Conservation (phyloP, 148 eudicot genomes). For the Spergularia bocconei region DNA sequence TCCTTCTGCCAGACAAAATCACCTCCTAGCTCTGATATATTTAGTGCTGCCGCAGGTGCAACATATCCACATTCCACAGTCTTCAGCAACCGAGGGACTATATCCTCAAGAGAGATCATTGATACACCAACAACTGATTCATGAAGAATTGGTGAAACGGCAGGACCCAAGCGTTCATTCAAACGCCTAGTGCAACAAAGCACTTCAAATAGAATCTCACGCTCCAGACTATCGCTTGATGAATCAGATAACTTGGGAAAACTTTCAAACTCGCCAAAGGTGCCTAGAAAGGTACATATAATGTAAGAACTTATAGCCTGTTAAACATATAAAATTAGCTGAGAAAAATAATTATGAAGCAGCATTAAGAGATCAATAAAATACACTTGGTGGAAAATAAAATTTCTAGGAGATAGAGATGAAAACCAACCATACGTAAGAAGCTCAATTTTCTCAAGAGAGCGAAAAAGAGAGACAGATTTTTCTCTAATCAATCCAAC, state of each 20-base stretch:
- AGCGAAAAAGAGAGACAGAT: constrained; percentile 72
- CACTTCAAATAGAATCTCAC: constrained; percentile 64
- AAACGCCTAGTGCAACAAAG: constrained; percentile 56
- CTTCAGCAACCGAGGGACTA: constrained; percentile 65
- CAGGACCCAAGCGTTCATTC: constrained; percentile 70
- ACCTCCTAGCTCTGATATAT: constrained; percentile 63
- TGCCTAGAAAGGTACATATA: constrained; percentile 40
- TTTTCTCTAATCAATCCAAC: constrained; percentile 72
- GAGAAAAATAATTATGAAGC: neutral
- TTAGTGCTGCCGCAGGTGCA: constrained; percentile 45
- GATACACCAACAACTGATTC: constrained; percentile 61
- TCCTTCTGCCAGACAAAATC: constrained; percentile 75
- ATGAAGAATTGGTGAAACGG: constrained; percentile 65
- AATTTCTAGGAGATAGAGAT: constrained; percentile 14
- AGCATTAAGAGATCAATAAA: neutral
- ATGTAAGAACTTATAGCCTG: neutral
- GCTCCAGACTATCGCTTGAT: constrained; percentile 43
- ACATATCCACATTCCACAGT: constrained; percentile 61
- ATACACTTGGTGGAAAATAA: neutral
- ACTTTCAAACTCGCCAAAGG: constrained; percentile 45
- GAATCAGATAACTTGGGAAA: constrained; percentile 36
- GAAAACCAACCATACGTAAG: constrained; percentile 58
- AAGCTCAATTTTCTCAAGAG: constrained; percentile 75
- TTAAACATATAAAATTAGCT: neutral
- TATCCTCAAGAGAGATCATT: constrained; percentile 58